Evolutionary conservation across 257 asterid genomes (phyloP).

Genomic region (Solanum chilense): DNA sequence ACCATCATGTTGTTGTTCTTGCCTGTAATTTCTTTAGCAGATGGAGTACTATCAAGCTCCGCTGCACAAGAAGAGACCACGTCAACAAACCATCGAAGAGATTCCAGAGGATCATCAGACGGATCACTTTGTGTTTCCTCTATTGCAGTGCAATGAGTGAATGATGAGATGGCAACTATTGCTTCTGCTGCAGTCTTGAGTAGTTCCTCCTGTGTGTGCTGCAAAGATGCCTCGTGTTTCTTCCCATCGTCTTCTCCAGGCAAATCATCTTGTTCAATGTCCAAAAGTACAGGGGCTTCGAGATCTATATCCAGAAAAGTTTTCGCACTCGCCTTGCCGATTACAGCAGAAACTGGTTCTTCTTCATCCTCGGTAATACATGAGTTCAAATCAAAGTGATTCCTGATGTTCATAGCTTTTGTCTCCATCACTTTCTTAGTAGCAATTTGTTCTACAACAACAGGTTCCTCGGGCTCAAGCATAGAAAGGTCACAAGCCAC

Average conservation of each 20-base stretch:
- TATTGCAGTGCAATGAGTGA: slow-evolving; percentile 6
- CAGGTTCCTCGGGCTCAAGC: slow-evolving; percentile 31
- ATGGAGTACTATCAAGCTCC: slow-evolving; percentile 14
- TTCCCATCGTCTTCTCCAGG: slow-evolving; percentile 9
- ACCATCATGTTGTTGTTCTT: slow-evolving; percentile 3
- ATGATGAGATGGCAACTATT: slow-evolving; percentile 51
- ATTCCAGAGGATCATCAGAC: slow-evolving; percentile 35
- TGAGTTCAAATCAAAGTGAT: slow-evolving; percentile 68
- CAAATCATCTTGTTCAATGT: slow-evolving; percentile 30
- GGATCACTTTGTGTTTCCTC: slow-evolving; percentile 6
- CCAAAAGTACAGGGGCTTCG: slow-evolving; percentile 50
- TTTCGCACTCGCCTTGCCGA: slow-evolving; percentile 16
- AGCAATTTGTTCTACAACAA: slow-evolving; percentile 18
- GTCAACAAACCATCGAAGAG: slow-evolving; percentile 56
- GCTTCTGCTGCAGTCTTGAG: slow-evolving; percentile 59
- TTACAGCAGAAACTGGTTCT: slow-evolving; percentile 31
- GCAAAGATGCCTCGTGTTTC: slow-evolving; percentile 11
- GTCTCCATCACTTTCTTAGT: slow-evolving; percentile 19
- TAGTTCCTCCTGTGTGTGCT: slow-evolving; percentile 31
- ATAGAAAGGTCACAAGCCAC: slow-evolving; percentile 36
- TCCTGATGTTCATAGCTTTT: slow-evolving; percentile 14
- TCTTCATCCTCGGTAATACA: slow-evolving; percentile 58
- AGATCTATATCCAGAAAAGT: slow-evolving; percentile 46
- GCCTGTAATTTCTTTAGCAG: slow-evolving; percentile 12
- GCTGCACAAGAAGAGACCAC: slow-evolving; percentile 23